These are phyloP conservation scores for Paulownia fortunei DNA, from an alignment of 257 asterid genomes.

Conservation along the genomic window DNA sequence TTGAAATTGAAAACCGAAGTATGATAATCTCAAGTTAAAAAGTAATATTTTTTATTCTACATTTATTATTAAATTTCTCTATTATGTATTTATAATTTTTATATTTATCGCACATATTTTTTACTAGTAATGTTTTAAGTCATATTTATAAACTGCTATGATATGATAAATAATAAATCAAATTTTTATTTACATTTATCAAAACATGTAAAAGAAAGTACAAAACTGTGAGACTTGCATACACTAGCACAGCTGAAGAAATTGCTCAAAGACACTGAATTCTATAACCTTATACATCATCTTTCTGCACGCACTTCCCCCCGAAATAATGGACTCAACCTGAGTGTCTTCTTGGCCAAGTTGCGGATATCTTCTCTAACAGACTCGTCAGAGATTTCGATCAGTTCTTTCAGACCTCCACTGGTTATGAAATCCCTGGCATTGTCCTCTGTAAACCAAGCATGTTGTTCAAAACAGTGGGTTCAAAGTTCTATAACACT, in stretches of 20 bases:
- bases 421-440: constrained; percentile 65
- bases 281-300: not conserved
- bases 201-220: not conserved
- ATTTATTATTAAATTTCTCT: too few species aligned
- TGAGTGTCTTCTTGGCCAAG: constrained; percentile 82
- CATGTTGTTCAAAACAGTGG: not conserved
- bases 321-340: constrained; percentile 55
- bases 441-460: constrained; percentile 64
- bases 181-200: constrained; percentile 24
- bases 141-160: not conserved
- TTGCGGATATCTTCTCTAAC: constrained; percentile 86
- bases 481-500: not conserved
- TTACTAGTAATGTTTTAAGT: too few species aligned
- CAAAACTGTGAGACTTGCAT: not conserved
- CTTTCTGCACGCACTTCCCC: constrained; percentile 44
- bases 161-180: not conserved
- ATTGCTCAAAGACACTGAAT: not conserved
- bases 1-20: too few species aligned
- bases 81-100: too few species aligned
- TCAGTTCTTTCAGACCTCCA: constrained; percentile 72
- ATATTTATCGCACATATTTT: too few species aligned
- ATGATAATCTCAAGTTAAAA: too few species aligned
- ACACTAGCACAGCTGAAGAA: not conserved
- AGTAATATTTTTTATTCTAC: too few species aligned
- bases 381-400: constrained; percentile 70